Evolutionary conservation across 495 filamentous ascomycete genomes (phyloP).

Genomic region (Massariosphaeria phaeospora): DNA sequence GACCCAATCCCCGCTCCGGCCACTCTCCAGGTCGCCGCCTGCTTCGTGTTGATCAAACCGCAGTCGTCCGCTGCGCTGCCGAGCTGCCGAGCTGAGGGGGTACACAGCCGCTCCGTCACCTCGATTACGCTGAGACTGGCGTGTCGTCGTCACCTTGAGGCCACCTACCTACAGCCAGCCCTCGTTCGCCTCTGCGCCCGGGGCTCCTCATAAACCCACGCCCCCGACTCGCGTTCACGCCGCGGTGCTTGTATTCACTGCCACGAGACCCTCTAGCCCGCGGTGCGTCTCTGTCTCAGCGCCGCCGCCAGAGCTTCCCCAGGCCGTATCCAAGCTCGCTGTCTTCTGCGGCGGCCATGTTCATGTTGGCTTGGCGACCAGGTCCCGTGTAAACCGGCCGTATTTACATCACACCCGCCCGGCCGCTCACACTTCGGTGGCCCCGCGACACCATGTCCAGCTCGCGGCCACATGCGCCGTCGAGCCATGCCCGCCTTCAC

Average conservation of each 20-base stretch:
- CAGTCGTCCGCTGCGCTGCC: background rate
- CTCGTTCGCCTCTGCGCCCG: background rate
- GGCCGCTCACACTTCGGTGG: background rate
- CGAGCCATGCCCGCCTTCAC: conserved; percentile 36
- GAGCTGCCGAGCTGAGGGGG: background rate
- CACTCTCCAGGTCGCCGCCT: background rate
- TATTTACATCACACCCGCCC: background rate
- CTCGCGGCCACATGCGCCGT: conserved; percentile 11
- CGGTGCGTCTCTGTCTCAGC: no score
- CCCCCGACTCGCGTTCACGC: background rate
- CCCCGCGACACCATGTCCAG: conserved; percentile 11
- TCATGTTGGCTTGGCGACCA: conserved; percentile 28
- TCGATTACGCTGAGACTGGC: background rate
- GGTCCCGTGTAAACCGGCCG: no score
- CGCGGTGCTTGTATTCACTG: background rate
- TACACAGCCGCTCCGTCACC: no score
- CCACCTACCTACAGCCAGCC: background rate
- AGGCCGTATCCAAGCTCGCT: no score
- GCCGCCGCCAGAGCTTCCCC: no score
- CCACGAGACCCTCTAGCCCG: no score
- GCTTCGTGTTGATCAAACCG: background rate
- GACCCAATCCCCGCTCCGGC: background rate
- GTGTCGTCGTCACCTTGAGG: background rate
- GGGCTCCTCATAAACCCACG: background rate
- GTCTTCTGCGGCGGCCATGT: no score